phyloP scores from a whole-genome alignment of 805 yeast genomes.

The Ogataea wickerhamii region DNA sequence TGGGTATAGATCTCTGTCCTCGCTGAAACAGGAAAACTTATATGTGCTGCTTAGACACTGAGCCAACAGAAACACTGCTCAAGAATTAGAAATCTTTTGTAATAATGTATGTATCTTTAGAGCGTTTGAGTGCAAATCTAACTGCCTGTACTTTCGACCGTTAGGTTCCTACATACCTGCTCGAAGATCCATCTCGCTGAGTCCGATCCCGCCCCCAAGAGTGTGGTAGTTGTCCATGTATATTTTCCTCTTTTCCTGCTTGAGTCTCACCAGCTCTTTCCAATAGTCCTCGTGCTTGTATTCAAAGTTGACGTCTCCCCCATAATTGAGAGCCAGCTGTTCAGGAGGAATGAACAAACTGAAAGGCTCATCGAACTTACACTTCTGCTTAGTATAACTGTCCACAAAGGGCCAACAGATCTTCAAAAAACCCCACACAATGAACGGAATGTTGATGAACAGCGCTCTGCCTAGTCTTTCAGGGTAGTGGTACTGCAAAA shows the following conservation, averaged over 20 bases:
- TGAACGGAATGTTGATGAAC: constrained; percentile 89
- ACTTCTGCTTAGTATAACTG: constrained; percentile 89
- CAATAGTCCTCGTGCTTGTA: constrained; percentile 81
- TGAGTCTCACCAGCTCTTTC: constrained; percentile 63
- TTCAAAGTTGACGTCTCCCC: constrained; percentile 81
- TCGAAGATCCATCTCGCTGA: constrained; percentile 79
- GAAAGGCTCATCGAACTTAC: constrained; percentile 89
- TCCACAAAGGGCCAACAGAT: constrained; percentile 95
- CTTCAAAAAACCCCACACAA: constrained; percentile 90
- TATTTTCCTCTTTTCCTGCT: constrained; percentile 50
- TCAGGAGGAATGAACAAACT: constrained; percentile 72
- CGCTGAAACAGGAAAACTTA: constrained; percentile 90
- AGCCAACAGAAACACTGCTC: constrained; percentile 1
- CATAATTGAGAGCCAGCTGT: constrained; percentile 79
- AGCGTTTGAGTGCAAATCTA: no score
- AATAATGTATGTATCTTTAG: no score
- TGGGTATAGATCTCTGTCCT: constrained; percentile 81
- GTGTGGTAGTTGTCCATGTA: constrained; percentile 65
- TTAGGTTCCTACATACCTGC: constrained; percentile 21
- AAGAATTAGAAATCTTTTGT: no score
- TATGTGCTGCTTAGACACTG: constrained; percentile 79
- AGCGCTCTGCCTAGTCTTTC: constrained; percentile 92
- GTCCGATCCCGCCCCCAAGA: constrained; percentile 72
- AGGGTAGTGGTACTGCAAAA: constrained; percentile 95
- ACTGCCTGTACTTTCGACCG: background rate